phyloP scores from a whole-genome alignment of 2,329 filamentous ascomycete species.

The Penicillium psychrosexuale region DNA sequence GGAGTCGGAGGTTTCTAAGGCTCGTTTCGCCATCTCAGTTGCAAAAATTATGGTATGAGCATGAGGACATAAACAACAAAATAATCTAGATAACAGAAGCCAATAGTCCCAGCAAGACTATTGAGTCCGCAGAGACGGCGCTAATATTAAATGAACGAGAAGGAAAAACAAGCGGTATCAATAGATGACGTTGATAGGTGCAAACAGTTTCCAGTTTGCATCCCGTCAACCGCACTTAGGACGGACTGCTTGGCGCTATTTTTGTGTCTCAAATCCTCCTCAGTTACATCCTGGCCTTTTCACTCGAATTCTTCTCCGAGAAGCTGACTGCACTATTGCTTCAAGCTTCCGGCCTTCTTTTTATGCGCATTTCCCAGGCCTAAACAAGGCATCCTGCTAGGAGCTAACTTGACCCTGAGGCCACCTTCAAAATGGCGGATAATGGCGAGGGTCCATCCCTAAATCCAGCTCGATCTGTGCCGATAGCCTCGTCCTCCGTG shows the following conservation, averaged over 20 bases:
- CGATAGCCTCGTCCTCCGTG: conserved; percentile 32
- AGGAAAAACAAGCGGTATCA: neutral
- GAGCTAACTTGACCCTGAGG: conserved; percentile 7
- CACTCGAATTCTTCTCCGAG: neutral
- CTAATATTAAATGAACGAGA: neutral
- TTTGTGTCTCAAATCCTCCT: conserved; percentile 8
- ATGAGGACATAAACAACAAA: neutral
- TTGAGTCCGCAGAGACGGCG: neutral
- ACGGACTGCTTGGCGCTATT: conserved; percentile 3
- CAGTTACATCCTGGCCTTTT: conserved; percentile 1
- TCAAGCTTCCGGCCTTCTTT: neutral
- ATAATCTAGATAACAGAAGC: neutral
- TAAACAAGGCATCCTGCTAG: neutral
- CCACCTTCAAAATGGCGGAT: conserved; percentile 30
- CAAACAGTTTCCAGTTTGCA: conserved; percentile 35
- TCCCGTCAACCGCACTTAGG: conserved; percentile 14
- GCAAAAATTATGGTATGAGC: conserved; percentile 2
- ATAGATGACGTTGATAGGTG: conserved; percentile 14
- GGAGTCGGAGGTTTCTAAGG: conserved; percentile 22
- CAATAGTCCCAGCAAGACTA: neutral
- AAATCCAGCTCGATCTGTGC: conserved; percentile 31
- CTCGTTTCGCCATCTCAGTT: conserved; percentile 23
- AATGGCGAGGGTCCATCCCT: conserved; percentile 39
- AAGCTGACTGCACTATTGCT: neutral
- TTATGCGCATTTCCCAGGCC: neutral